Evolutionary conservation across 495 filamentous ascomycete genomes (phyloP).

Genomic region (Penicillium egyptiacum): DNA sequence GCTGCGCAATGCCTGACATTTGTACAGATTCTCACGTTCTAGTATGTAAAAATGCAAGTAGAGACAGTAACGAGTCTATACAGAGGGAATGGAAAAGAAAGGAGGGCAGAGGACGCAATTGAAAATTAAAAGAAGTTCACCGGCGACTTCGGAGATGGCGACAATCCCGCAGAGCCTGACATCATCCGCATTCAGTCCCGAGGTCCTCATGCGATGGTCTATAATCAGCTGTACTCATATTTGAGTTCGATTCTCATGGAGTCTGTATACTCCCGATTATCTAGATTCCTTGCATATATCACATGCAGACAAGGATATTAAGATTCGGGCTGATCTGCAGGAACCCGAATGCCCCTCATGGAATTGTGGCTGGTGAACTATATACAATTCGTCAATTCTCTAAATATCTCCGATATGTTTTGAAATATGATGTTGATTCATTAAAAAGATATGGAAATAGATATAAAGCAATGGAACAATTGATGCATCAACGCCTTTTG

Average conservation of each 20-base stretch:
- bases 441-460: not conserved
- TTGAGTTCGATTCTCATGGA: not conserved
- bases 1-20: constrained; percentile 29
- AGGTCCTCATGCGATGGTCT: not conserved
- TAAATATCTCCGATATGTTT: too few relatives aligned
- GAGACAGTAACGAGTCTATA: not conserved
- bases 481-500: constrained; percentile 8
- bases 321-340: constrained; percentile 7
- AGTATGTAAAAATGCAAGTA: not conserved
- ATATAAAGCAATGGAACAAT: constrained; percentile 1
- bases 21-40: constrained; percentile 5
- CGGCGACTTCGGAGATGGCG: constrained; percentile 32
- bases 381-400: not conserved
- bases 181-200: constrained; percentile 25
- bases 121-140: constrained; percentile 22
- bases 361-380: not conserved
- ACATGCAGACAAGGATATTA: not conserved
- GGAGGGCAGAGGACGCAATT: constrained; percentile 4
- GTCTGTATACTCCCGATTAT: not conserved
- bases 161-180: constrained; percentile 32
- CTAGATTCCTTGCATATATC: not conserved
- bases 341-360: not conserved
- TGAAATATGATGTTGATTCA: not conserved
- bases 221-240: not conserved
- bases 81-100: not conserved